phyloP scores from a whole-genome alignment of 225 moss, liverwort and hornwort genomes.

The Rhytidiadelphus loreus region DNA sequence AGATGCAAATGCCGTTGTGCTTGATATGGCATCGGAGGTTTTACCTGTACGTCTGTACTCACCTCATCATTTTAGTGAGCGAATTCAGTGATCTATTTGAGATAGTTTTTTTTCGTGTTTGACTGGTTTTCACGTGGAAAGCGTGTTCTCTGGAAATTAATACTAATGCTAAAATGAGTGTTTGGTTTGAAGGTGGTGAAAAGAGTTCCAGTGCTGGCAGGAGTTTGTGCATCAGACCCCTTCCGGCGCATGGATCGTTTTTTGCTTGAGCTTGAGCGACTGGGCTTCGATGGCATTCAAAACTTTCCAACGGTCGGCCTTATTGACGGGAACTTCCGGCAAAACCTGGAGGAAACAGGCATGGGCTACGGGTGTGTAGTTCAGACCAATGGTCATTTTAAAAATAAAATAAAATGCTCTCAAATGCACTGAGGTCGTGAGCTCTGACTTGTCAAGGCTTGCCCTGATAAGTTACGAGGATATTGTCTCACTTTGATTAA shows the following conservation, averaged over 20 bases:
- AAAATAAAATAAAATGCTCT: neutral
- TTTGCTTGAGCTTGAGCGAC: constrained; percentile 68
- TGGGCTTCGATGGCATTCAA: constrained; percentile 86
- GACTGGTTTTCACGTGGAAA: neutral
- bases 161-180: neutral
- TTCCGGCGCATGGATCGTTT: constrained; percentile 83
- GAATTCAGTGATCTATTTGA: neutral
- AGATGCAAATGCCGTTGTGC: constrained; percentile 93
- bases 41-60: constrained; percentile 52
- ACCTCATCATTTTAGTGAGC: neutral
- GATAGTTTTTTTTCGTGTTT: neutral
- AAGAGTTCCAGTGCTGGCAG: constrained; percentile 67
- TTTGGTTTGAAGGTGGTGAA: constrained; percentile 51
- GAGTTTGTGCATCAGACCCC: constrained; percentile 95
- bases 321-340: constrained; percentile 84
- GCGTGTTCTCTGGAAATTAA: neutral
- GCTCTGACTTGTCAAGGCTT: neutral
- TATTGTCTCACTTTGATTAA: neutral
- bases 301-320: constrained; percentile 97
- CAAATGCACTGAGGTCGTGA: neutral
- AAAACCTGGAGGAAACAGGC: constrained; percentile 95
- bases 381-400: neutral
- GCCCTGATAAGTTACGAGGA: neutral
- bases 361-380: constrained; percentile 85
- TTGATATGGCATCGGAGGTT: constrained; percentile 93